A percentile compares a stretch with the other conserved stretches of the same genome.
These are phyloP conservation scores for Oryza meyeriana DNA, from an alignment of 176 grass and related monocot genomes.

Conservation along the genomic window DNA sequence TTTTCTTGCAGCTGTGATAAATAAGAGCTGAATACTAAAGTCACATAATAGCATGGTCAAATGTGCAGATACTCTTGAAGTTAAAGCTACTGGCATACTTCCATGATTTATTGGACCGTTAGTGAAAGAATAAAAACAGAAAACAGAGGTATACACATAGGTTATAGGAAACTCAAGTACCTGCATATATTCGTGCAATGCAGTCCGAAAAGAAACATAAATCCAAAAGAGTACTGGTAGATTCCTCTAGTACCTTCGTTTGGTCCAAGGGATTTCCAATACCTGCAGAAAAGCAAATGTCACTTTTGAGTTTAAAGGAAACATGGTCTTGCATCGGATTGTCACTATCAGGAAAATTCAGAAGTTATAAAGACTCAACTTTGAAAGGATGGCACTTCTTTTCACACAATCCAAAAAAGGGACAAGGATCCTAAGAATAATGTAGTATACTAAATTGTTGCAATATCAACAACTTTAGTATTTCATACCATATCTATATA, in stretches of 20 bases:
- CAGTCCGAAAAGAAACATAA: conserved; percentile 10
- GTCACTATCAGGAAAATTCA: conserved; percentile 22
- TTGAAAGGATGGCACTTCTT: conserved; percentile 25
- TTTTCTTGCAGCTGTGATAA: conserved; percentile 20
- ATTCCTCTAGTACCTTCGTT: conserved; percentile 26
- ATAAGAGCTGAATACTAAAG: conserved; percentile 23
- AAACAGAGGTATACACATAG: neutral
- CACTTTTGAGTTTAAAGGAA: conserved; percentile 34
- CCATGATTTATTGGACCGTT: neutral
- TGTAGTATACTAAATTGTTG: conserved; percentile 3
- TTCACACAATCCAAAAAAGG: conserved; percentile 8
- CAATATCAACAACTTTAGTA: neutral
- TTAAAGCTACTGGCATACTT: neutral
- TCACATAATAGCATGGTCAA: neutral
- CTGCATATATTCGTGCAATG: conserved; percentile 9
- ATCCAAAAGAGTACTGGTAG: conserved; percentile 21
- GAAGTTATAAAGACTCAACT: neutral
- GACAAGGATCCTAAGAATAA: conserved; percentile 3
- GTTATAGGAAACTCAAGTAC: neutral
- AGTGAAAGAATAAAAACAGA: conserved; percentile 17
- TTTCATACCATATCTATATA: neutral
- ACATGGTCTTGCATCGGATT: neutral
- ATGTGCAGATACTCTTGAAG: neutral
- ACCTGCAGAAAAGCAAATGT: conserved; percentile 29
- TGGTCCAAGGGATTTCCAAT: conserved; percentile 26